Base-by-base conservation (phyloP, 2,329 filamentous ascomycete species). In the Cercospora zeina region DNA sequence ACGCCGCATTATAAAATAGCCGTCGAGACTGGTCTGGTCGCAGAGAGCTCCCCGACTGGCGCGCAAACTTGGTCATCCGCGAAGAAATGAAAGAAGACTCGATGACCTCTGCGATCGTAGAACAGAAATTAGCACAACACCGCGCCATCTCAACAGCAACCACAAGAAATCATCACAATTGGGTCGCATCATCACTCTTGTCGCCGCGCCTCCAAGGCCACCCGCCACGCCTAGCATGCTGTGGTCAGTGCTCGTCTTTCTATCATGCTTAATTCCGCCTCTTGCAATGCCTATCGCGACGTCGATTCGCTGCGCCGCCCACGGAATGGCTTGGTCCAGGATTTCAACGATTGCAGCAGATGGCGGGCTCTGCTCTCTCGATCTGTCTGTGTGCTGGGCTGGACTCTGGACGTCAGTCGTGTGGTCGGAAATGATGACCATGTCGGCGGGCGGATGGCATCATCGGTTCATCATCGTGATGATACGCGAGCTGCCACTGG, bases 201-300 rank as follows among this genome's bases (percentile, higher is more conserved):
- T 51, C 27, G 27, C 24, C 13, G 13, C 14, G 16, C 39, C 54
- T 13, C 37, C 33, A 13, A 31, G 16, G 13, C 13, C 50, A 7
- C 8, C 27, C 10, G 9, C 7, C 50, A 54, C 19, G 30, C 30
- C 21, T 30, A 21, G 54, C 19, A 47, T 33, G 27, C 54, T 57
- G 54, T 27, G 54, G 54, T 57, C 54, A 57, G 37, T 57, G 54
- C 54, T 57, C 37, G 33, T 33, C 24, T 37, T 16, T n/a, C 54
- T 57, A n/a, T 51, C 47, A 57, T 57, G 54, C 54, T 57, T 57
- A 57, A 57, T 47, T 34, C 21, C 37, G 54, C 37, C 36, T 57
- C 54, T 36, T 27, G 50, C 30, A 34, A 27, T 54, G 50, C 50
- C 47, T 50, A 50, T 21, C 47, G 19, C 47, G 47, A 50, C 47